These are phyloP conservation scores for Ceriops zippeliana DNA, from an alignment of 345 rosid species.

Conservation along the genomic window DNA sequence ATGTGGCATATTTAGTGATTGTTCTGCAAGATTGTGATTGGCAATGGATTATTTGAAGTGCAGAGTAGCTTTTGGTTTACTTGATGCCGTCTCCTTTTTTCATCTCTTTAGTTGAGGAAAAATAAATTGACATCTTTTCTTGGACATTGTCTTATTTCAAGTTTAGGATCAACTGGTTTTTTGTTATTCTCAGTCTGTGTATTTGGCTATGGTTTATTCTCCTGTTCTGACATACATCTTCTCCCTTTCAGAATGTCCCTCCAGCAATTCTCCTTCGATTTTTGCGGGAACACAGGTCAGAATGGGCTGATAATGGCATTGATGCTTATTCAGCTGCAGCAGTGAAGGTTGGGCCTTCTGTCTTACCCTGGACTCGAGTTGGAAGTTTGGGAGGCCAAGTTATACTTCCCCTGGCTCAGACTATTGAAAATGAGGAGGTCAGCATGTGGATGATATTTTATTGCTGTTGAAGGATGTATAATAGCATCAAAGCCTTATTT, in stretches of 20 bases:
- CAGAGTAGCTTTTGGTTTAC: too few relatives aligned
- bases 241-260: constrained; percentile 73
- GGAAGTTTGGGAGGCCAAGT: constrained; percentile 92
- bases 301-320: constrained; percentile 96
- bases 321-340: constrained; percentile 97
- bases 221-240: background rate
- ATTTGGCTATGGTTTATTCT: background rate
- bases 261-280: constrained; percentile 93
- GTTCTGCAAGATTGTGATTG: too few relatives aligned
- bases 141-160: too few relatives aligned
- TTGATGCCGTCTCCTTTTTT: too few relatives aligned
- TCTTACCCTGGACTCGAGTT: constrained; percentile 72
- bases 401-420: constrained; percentile 95
- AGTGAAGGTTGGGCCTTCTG: constrained; percentile 88
- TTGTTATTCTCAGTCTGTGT: background rate
- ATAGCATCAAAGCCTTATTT: background rate
- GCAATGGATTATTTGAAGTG: too few relatives aligned
- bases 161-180: background rate
- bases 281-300: constrained; percentile 95
- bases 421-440: constrained; percentile 96
- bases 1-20: too few relatives aligned
- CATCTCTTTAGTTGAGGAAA: too few relatives aligned
- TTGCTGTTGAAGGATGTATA: background rate
- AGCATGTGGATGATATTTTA: constrained; percentile 7
- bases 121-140: too few relatives aligned